Base-by-base conservation (phyloP, 2,329 filamentous ascomycete species). In the Davidsoniella eucalypti region DNA sequence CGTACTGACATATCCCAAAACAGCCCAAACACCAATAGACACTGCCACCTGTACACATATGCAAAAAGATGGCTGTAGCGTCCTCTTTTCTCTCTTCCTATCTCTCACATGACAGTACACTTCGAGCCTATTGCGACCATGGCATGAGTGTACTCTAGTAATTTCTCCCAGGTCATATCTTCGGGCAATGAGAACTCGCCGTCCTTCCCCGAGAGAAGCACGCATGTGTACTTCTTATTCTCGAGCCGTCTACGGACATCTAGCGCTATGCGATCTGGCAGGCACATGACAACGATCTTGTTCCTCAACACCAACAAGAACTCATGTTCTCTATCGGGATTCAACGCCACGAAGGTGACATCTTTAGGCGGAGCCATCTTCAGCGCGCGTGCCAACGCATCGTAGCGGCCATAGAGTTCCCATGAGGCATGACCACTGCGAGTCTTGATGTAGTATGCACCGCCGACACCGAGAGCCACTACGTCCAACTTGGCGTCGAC, bases 111-210 rank as follows among this genome's bases (percentile, higher is more conserved):
- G 36, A 52, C 33, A 9, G 41, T 44, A 29, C 51, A 52, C 26
- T 52, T 49, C 10, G 46, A 46, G 9, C 51, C 47, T 40, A 52
- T 52, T 12, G 51, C 47, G 16, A 52, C 51, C 47, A 40, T 39
- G n/a, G 51, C 47, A 47, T 52, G 51, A 18, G 51, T 52, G 26
- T 50, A 52, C n/a, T 52, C 51, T 26, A 52, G 21, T 17, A 49
- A 1, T 38, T 52, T 45, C 46, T 49, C 47, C 51, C 51, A 52
- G 36, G 37, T 46, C 47, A 52, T 6, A 12, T 41, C 51, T 18
- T 43, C 47, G 2, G 51, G 51, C 14, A 52, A 23, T 10, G 41
- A 43, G 41, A 52, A 52, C 26, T 45, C 51, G 18, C 51, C 47
- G 36, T 49, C 51, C n/a, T 42, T 17, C 3, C 51, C 47, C 38